A percentile compares a stretch with the other conserved stretches of the same genome.
phyloP scores from a whole-genome alignment of 2,329 filamentous ascomycete species.

The Aspergillus sp. region DNA sequence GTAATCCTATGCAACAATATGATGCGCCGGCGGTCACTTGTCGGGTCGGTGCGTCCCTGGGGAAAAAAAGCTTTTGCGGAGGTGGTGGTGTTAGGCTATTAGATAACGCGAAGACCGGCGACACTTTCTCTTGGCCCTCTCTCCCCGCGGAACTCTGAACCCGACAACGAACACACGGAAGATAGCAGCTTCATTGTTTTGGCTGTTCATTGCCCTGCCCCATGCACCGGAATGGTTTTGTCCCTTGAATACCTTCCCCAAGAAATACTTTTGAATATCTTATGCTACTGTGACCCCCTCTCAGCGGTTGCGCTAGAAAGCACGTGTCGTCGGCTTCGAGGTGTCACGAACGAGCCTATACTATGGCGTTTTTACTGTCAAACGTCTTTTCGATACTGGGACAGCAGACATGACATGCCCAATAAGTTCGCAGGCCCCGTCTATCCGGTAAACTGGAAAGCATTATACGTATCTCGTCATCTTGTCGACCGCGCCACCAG shows the following conservation, averaged over 20 bases:
- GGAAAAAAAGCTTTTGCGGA: too few species aligned
- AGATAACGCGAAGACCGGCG: neutral
- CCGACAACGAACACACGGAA: neutral
- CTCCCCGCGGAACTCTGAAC: too few species aligned
- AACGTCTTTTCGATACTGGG: constrained; percentile 71
- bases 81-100: neutral
- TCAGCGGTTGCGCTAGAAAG: constrained; percentile 54
- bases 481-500: constrained; percentile 53
- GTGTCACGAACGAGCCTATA: constrained; percentile 66
- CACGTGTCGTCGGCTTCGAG: constrained; percentile 62
- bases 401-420: constrained; percentile 59
- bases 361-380: constrained; percentile 79
- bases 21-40: too few species aligned
- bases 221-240: constrained; percentile 29
- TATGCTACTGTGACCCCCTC: constrained; percentile 58
- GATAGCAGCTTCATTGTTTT: neutral
- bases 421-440: constrained; percentile 55
- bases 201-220: constrained; percentile 1
- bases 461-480: constrained; percentile 59
- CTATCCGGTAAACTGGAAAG: constrained; percentile 69
- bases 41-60: too few species aligned
- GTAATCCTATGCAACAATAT: too few species aligned
- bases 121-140: too few species aligned
- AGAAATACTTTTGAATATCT: constrained; percentile 79
- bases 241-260: constrained; percentile 60